These are phyloP conservation scores for Pseudopyricularia javanii DNA, from an alignment of 2,329 filamentous ascomycete genomes.

Conservation along the genomic window DNA sequence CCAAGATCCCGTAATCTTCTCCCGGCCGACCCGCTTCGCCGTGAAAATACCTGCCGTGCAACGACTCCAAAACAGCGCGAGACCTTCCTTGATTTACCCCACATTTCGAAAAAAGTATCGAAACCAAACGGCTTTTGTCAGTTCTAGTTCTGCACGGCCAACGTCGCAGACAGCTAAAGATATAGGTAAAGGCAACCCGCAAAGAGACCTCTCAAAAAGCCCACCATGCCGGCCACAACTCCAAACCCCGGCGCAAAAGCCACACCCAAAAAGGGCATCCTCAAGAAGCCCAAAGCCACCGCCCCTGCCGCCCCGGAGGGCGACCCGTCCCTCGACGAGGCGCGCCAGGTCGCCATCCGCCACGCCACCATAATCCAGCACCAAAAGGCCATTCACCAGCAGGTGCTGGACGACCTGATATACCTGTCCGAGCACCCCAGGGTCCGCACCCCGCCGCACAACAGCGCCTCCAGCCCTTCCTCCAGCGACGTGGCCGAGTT, in stretches of 20 bases:
- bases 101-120: too few relatives aligned
- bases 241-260: constrained; percentile 12
- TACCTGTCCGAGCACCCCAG: constrained; percentile 51
- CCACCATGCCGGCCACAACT: constrained; percentile 26
- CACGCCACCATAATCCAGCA: constrained; percentile 76
- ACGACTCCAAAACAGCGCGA: too few relatives aligned
- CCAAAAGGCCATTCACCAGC: constrained; percentile 63
- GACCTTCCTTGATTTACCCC: too few relatives aligned
- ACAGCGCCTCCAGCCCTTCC: constrained; percentile 35
- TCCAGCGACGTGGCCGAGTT: constrained; percentile 52
- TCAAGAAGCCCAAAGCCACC: constrained; percentile 44
- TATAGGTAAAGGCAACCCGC: too few relatives aligned
- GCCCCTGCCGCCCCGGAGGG: constrained; percentile 16
- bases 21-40: too few relatives aligned
- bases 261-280: constrained; percentile 38
- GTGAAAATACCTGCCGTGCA: too few relatives aligned
- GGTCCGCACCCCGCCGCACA: constrained; percentile 10
- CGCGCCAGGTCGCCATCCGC: constrained; percentile 57
- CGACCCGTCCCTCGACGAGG: constrained; percentile 21
- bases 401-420: constrained; percentile 63
- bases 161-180: too few relatives aligned
- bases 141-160: too few relatives aligned
- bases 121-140: too few relatives aligned
- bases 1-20: too few relatives aligned
- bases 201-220: too few relatives aligned